These are phyloP conservation scores for Triadica sebifera DNA, from an alignment of 345 rosid species.

Conservation along the genomic window DNA sequence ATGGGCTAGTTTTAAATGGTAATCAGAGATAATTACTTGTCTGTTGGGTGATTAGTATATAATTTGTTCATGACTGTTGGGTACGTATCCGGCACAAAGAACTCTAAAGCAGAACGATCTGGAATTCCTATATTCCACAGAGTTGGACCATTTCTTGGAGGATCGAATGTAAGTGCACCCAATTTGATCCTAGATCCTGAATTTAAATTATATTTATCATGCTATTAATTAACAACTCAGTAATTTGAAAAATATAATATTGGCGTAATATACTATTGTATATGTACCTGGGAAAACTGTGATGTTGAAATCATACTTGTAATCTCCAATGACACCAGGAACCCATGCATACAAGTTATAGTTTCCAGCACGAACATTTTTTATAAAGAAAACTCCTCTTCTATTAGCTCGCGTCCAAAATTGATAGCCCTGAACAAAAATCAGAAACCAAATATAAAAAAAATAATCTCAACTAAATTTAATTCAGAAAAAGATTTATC, in stretches of 20 bases:
- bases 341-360: constrained; percentile 77
- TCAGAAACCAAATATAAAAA: background rate
- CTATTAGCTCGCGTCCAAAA: constrained; percentile 69
- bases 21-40: constrained; percentile 29
- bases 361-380: constrained; percentile 59
- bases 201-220: constrained; percentile 1
- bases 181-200: constrained; percentile 45
- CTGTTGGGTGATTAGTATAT: constrained; percentile 11
- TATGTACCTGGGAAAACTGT: constrained; percentile 53
- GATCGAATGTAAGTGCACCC: constrained; percentile 42
- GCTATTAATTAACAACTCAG: background rate
- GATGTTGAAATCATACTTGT: constrained; percentile 37
- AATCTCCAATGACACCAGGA: constrained; percentile 68
- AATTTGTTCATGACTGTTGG: constrained; percentile 49
- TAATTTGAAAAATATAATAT: background rate
- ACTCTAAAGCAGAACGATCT: constrained; percentile 76
- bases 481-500: too few relatives aligned
- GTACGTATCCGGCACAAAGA: constrained; percentile 59
- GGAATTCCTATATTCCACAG: constrained; percentile 84
- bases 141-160: constrained; percentile 73
- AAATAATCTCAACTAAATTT: too few relatives aligned
- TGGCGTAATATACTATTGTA: too few relatives aligned
- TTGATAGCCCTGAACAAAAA: constrained; percentile 69
- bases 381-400: constrained; percentile 50
- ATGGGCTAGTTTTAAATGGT: background rate